Conservation (phyloP, 2,329 filamentous ascomycete genomes). For the Aureobasidium lini region DNA sequence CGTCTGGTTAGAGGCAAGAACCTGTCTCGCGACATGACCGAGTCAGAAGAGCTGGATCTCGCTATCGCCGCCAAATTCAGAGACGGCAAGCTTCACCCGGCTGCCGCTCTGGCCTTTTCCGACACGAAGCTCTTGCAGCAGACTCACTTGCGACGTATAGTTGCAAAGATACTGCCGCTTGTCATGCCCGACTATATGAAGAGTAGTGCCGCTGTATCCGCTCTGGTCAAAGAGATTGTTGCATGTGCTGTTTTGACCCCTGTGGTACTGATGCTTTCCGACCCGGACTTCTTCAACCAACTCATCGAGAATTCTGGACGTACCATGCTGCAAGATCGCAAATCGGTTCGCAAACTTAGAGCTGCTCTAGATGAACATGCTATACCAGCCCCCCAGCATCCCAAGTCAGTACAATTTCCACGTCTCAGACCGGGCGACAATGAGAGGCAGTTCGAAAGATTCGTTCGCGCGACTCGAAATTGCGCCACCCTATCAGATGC, state of each 20-base stretch:
- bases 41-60: slow-evolving; percentile 90
- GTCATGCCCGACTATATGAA: slow-evolving; percentile 67
- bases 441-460: slow-evolving; percentile 89
- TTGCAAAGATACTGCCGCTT: slow-evolving; percentile 63
- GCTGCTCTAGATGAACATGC: slow-evolving; percentile 92
- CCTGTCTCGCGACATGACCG: slow-evolving; percentile 81
- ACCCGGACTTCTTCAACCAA: slow-evolving; percentile 97
- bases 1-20: slow-evolving; percentile 77
- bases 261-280: slow-evolving; percentile 68
- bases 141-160: slow-evolving; percentile 73
- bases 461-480: slow-evolving; percentile 80
- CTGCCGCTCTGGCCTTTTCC: slow-evolving; percentile 72
- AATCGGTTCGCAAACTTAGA: slow-evolving; percentile 84
- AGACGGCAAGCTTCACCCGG: slow-evolving; percentile 80
- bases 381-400: slow-evolving; percentile 63
- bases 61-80: slow-evolving; percentile 93
- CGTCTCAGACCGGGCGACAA: slow-evolving; percentile 74
- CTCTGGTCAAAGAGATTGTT: slow-evolving; percentile 82
- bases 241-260: slow-evolving; percentile 84
- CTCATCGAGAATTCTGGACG: slow-evolving; percentile 74
- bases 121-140: slow-evolving; percentile 82
- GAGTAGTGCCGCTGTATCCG: slow-evolving; percentile 71
- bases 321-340: slow-evolving; percentile 82
- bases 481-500: slow-evolving; percentile 90
- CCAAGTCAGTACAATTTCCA: slow-evolving; percentile 63